These are phyloP conservation scores for Candida piceae DNA, from an alignment of 805 yeast species.

Conservation along the genomic window DNA sequence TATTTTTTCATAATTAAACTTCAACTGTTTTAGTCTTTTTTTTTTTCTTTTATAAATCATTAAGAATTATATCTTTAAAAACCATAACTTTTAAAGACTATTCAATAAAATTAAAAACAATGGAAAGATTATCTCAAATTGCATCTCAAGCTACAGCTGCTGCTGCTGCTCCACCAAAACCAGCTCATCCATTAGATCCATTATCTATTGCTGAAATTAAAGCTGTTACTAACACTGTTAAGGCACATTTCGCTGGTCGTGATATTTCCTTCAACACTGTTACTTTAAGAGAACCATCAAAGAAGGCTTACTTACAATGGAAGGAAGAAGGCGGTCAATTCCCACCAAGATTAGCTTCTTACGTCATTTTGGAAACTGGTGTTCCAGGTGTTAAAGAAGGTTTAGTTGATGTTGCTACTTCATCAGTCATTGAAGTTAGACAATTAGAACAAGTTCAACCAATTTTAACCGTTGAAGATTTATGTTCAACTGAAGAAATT, in stretches of 20 bases:
- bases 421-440: slow-evolving; percentile 42
- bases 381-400: slow-evolving; percentile 67
- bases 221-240: slow-evolving; percentile 49
- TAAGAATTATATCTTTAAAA: no score
- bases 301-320: slow-evolving; percentile 60
- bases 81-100: no score
- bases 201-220: slow-evolving; percentile 58
- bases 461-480: slow-evolving; percentile 65
- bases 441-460: slow-evolving; percentile 64
- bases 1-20: no score
- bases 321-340: slow-evolving; percentile 52
- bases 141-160: slow-evolving; percentile 59
- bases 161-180: slow-evolving; percentile 46
- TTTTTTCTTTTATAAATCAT: no score
- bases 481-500: slow-evolving; percentile 55
- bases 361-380: slow-evolving; percentile 55
- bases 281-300: slow-evolving; percentile 67
- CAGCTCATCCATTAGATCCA: slow-evolving; percentile 70
- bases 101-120: no score
- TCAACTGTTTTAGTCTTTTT: no score
- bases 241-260: slow-evolving; percentile 41
- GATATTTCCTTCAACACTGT: slow-evolving; percentile 58
- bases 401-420: slow-evolving; percentile 51
- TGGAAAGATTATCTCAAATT: slow-evolving; percentile 65
- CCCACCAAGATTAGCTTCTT: slow-evolving; percentile 67